phyloP scores from a whole-genome alignment of 2,329 filamentous ascomycete species.

The Coniochaeta sp. region DNA sequence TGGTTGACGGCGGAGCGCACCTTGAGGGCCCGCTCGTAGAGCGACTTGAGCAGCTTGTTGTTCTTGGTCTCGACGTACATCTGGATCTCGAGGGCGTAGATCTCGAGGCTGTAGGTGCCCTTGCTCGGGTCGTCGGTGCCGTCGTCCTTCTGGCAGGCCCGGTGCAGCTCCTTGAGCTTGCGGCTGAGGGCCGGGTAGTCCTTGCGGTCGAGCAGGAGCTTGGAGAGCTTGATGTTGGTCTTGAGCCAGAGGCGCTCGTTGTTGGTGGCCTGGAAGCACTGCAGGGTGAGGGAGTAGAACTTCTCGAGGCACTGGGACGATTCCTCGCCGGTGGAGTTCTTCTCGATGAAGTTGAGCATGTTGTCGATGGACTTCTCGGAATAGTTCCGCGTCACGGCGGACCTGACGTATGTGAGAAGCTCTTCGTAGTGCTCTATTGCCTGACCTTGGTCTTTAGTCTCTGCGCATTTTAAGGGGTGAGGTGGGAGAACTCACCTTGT shows the following conservation, averaged over 20 bases:
- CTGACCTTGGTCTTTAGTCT: constrained; percentile 34
- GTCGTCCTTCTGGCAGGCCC: constrained; percentile 79
- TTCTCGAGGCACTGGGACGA: constrained; percentile 81
- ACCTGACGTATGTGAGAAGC: constrained; percentile 94
- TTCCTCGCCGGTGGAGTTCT: constrained; percentile 65
- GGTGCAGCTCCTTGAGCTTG: constrained; percentile 84
- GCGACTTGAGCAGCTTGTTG: constrained; percentile 89
- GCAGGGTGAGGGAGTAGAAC: constrained; percentile 88
- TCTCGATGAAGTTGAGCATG: constrained; percentile 97
- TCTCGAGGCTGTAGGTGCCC: constrained; percentile 90
- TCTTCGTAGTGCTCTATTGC: constrained; percentile 89
- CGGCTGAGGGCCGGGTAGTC: constrained; percentile 74
- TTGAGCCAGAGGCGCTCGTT: constrained; percentile 97
- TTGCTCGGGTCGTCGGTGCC: constrained; percentile 89
- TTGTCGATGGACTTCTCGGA: constrained; percentile 99
- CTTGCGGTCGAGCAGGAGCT: constrained; percentile 84
- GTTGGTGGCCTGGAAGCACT: constrained; percentile 94
- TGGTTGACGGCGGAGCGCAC: constrained; percentile 97
- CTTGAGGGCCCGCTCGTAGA: constrained; percentile 86
- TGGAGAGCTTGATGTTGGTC: constrained; percentile 94
- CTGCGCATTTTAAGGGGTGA: not conserved
- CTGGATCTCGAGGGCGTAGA: constrained; percentile 95
- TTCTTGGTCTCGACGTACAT: constrained; percentile 97
- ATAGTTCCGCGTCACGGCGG: constrained; percentile 93
- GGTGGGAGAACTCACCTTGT: constrained; percentile 49